Conservation (phyloP, 805 yeast species). For the Saccharomyces mikatae region DNA sequence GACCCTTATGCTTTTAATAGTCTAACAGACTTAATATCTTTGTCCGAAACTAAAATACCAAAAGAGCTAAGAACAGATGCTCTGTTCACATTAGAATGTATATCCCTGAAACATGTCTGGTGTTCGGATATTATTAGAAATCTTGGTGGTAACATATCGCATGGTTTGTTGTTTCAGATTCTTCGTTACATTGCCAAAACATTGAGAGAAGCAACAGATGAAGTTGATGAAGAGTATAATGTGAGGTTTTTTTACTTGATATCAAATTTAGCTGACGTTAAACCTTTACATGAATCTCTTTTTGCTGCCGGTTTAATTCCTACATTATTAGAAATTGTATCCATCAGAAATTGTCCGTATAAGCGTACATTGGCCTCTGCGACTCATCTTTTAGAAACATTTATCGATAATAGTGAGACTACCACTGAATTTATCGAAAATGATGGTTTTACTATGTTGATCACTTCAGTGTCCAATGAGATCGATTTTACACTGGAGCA, state of each 20-base stretch:
- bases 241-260: slow-evolving; percentile 50
- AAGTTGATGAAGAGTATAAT: slow-evolving; percentile 41
- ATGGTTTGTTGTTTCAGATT: slow-evolving; percentile 71
- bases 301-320: slow-evolving; percentile 70
- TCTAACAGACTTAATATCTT: slow-evolving; percentile 63
- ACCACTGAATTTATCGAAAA: slow-evolving; percentile 56
- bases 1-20: slow-evolving; percentile 65
- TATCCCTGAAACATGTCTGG: slow-evolving; percentile 59
- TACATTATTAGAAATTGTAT: slow-evolving; percentile 54
- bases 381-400: slow-evolving; percentile 45
- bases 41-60: slow-evolving; percentile 49
- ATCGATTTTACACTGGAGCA: slow-evolving; percentile 54
- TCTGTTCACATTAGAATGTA: slow-evolving; percentile 57
- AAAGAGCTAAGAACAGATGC: slow-evolving; percentile 50
- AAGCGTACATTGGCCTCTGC: slow-evolving; percentile 58
- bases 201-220: slow-evolving; percentile 32
- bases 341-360: slow-evolving; percentile 41
- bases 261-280: slow-evolving; percentile 51
- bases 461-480: slow-evolving; percentile 55
- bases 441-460: slow-evolving; percentile 57
- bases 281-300: slow-evolving; percentile 46
- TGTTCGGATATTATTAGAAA: slow-evolving; percentile 70
- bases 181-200: slow-evolving; percentile 54
- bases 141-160: slow-evolving; percentile 78
- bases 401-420: slow-evolving; percentile 39